A percentile compares a stretch with the other conserved stretches of the same genome.
phyloP scores from a whole-genome alignment of 306 rosid genomes.

The cucumber (Cucumis sativus) region DNA sequence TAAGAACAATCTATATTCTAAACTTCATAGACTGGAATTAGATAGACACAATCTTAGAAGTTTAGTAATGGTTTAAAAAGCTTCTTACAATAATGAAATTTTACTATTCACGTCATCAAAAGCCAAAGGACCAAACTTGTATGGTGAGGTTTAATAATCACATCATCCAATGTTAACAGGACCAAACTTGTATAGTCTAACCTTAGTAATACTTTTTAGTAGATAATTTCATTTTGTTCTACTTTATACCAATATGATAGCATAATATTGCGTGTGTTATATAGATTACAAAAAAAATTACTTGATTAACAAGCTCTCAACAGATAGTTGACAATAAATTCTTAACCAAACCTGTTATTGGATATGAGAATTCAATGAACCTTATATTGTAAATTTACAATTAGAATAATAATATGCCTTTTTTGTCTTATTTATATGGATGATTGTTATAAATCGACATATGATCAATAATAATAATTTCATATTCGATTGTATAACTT shows the following conservation, averaged over 20 bases:
- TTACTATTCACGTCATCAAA: too few relatives aligned
- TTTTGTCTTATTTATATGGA: not conserved
- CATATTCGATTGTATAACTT: not conserved
- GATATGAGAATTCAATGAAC: not conserved
- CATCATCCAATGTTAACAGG: too few relatives aligned
- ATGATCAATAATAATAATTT: not conserved
- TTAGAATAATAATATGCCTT: too few relatives aligned
- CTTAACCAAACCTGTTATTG: not conserved
- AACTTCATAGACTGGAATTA: too few relatives aligned
- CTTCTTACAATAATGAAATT: too few relatives aligned
- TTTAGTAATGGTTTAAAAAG: too few relatives aligned
- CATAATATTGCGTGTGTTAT: too few relatives aligned
- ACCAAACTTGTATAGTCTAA: not conserved
- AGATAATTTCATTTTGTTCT: not conserved
- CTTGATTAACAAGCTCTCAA: not conserved
- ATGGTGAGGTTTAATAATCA: too few relatives aligned
- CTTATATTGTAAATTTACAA: not conserved
- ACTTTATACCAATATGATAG: not conserved
- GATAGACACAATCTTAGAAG: too few relatives aligned
- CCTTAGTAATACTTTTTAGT: not conserved
- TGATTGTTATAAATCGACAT: not conserved
- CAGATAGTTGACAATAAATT: not conserved
- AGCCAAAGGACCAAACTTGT: not conserved
- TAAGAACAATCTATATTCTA: too few relatives aligned
- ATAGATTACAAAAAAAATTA: too few relatives aligned